Base-by-base conservation (phyloP, 306 rosid species). In the Trichosanthes cucumerina region DNA sequence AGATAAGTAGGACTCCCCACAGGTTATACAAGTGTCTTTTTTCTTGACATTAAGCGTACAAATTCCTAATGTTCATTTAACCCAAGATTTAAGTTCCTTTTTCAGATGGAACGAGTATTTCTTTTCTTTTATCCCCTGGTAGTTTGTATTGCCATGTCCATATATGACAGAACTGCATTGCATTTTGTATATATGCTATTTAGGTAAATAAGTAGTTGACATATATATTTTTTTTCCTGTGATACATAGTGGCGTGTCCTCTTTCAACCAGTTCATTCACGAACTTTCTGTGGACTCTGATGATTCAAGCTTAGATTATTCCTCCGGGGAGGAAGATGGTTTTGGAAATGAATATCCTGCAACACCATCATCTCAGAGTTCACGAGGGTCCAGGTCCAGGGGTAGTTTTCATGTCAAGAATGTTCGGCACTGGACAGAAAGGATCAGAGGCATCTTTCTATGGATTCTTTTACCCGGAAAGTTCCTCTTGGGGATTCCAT, bases 201-300 rank as follows among this genome's bases (percentile, higher is more conserved):
- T 38, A n/a, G 50, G 21, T 23, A 38, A 57, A 57, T 38, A 24
- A 21, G 53, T 44, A 1, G 64, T 60, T 82, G 82, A 84, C 70
- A 49, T 70, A 24, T 33, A 1, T 58, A 13, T 64, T 16, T 66
- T 77, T 86, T 47, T 60, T 26, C 39, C 83, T 81, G 49, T 73
- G 84, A 78, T 71, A 56, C 75, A 69, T 59, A 94, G 98, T 81
- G 97, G 98, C 0, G 98, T 89, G 74, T 94, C 98, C 46, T 92
- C 97, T 76, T 94, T 94, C 93, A 94, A 94, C 79, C 92, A 84
- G 76, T 86, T 92, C 76, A 86, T 94, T 66, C 93, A 92, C 59
- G 97, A 94, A 74, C 88, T 94, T 65, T 88, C 98, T 54, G 82
- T 92, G 93, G 98, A 89, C 86, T 89, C 96, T 39, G 96, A 90